Base-by-base conservation (phyloP, 2,329 filamentous ascomycete genomes). In the Macrophomina pseudophaseolina region DNA sequence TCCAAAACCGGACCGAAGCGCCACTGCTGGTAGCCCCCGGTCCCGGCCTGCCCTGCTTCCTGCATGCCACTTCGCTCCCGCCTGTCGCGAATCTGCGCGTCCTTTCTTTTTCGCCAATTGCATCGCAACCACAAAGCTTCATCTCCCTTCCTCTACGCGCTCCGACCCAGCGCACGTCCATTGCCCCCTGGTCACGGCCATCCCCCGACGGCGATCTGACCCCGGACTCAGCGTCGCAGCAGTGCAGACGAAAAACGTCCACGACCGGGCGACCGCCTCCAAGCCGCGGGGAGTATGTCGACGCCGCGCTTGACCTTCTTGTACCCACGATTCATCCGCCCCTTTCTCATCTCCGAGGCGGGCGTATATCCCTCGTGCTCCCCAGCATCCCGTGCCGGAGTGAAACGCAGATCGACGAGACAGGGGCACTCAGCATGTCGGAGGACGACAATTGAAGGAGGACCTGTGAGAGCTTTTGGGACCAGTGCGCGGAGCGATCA, bases 291-390 rank as follows among this genome's bases (percentile, higher is more conserved):
- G 49, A 40, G 35, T 16, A 83, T 83, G 81, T 77, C 81, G 18
- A 72, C 78, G 52, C 81, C 81, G 14, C 78, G 79, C 51, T 72
- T 84, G 53, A 79, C 80, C 32, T 83, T 83, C 70, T 74, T 83
- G 49, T 83, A 81, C 78, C 81, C 82, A 0, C 77, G 80, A 71
- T 74, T 84, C 53, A 81, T 77, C 62, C 77, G 75, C 54, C 73
- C 79, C 1, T 69, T 73, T 35, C 49, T 64, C 60, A 52, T 53
- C 48, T 52, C 60, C 48, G 60, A 52, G 23, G 49, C 30, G 11
- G 44, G 44, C 16, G 44, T 5, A 38, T 7, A 33, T 35, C 23
- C 60, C 4, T 40, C 40, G 11, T n/a, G 46, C 33, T 42, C 60
- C 7, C 33, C 32, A 28, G 44, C 32, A 40, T 40, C 23, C 38